A percentile compares a stretch with the other conserved stretches of the same genome.
Conservation (phyloP, 129 eudicot genomes). For the Ambrosia artemisiifolia region DNA sequence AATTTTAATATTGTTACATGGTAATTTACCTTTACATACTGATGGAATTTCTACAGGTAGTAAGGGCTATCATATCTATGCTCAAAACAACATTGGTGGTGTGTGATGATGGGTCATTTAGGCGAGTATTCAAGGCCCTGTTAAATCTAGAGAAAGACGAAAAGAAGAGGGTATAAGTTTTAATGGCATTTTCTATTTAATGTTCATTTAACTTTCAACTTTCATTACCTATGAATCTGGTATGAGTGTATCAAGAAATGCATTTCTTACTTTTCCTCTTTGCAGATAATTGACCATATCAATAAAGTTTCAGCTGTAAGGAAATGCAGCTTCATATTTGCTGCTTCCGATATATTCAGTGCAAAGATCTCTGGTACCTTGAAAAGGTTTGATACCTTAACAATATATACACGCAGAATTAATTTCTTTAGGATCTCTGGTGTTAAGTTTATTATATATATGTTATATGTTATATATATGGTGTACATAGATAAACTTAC, state of each 20-base stretch:
- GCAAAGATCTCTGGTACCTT: conserved; percentile 94
- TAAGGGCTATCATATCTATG: conserved; percentile 75
- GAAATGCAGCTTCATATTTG: conserved; percentile 79
- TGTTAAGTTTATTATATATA: background rate
- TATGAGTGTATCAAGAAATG: background rate
- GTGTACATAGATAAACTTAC: conserved; percentile 6
- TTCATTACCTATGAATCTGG: background rate
- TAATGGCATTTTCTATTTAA: background rate
- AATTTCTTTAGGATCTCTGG: background rate
- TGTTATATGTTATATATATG: too few relatives aligned
- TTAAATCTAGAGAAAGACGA: conserved; percentile 83
- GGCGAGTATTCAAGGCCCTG: conserved; percentile 76
- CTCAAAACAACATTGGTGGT: conserved; percentile 74
- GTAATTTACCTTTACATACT: conserved; percentile 6
- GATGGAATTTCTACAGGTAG: conserved; percentile 47
- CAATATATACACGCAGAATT: background rate
- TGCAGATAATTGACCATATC: conserved; percentile 80
- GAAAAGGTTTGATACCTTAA: conserved; percentile 58
- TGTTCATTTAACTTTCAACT: background rate
- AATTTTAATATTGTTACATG: background rate
- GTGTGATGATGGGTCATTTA: conserved; percentile 83
- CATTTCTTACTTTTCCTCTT: conserved; percentile 17
- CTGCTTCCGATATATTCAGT: conserved; percentile 80
- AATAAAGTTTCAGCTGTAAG: conserved; percentile 75
- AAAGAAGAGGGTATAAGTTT: conserved; percentile 56